Base-by-base conservation (phyloP, 1,284 basidiomycete species). In the Tremellales sp. region DNA sequence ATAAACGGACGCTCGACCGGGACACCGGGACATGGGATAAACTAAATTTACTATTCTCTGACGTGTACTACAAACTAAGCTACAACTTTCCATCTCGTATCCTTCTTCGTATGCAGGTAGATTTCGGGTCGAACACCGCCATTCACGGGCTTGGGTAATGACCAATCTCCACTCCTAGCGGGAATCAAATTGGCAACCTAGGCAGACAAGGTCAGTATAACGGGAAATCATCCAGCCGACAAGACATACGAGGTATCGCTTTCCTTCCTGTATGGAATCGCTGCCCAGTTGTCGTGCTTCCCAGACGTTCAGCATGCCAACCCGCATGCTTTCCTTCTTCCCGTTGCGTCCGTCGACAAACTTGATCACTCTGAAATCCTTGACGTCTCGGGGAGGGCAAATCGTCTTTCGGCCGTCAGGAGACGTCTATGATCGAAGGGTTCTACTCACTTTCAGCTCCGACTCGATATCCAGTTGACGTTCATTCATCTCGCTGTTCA, bases 231-330 rank as follows among this genome's bases (percentile, higher is more conserved):
- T 3, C 5, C 13, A 29, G 19, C 4, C 27, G 4, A 2, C 5
- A 27, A n/a, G 13, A 72, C 77, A 53, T 49, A 86, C 89, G 57
- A 85, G 60, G 64, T 86, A 94, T 40, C 82, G 74, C 62, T 83
- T 79, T 0, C 86, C 86, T 24, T 79, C 76, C 27, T 76, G 71
- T 56, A 93, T 81, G 3, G 75, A 65, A 6, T 80, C 83, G 4
- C 76, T 71, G 9, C 74, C 73, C 25, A 86, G 58, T 8, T 72
- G 74, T 4, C 82, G 71, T 1, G 82, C 83, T 60, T 94, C 87
- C 88, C 89, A 93, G 1, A 91, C 79, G 0, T 85, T 92, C 40
- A 95, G 59, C 63, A 88, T 85, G 0, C 81, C 89, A 1, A 71
- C 76, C 14, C 87, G 79, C 29, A 33, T 74, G 4, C 77, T 73